Conservation (phyloP, 2,329 filamentous ascomycete species). For the Periconia macrospinosa region DNA sequence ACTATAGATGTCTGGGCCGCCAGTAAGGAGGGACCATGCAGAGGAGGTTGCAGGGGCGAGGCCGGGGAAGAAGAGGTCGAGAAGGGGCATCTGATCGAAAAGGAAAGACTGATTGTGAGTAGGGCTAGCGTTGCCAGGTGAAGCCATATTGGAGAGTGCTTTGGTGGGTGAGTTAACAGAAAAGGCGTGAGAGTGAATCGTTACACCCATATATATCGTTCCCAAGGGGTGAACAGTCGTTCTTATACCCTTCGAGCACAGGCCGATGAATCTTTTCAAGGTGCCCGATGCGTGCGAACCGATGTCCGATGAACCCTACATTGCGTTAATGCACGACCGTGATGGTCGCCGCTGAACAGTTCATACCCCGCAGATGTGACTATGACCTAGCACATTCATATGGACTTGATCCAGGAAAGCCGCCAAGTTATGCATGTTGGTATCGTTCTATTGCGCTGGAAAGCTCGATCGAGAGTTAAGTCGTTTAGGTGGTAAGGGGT, state of each 20-base stretch:
- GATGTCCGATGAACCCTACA: constrained; percentile 3
- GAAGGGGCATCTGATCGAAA: constrained; percentile 8
- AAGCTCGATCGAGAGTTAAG: too few relatives aligned
- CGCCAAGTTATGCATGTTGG: too few relatives aligned
- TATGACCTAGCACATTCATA: too few relatives aligned
- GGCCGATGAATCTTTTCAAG: not conserved
- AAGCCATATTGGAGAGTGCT: constrained; percentile 12
- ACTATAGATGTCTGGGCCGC: constrained; percentile 9
- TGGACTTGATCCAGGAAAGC: too few relatives aligned
- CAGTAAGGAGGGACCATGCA: constrained; percentile 9
- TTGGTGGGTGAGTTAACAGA: constrained; percentile 1
- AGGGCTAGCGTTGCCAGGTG: constrained; percentile 6
- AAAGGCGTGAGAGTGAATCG: constrained; percentile 1
- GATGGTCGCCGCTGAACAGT: not conserved
- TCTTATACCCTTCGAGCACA: constrained; percentile 7
- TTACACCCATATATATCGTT: not conserved
- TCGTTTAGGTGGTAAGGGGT: too few relatives aligned
- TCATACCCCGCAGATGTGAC: too few relatives aligned
- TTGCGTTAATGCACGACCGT: constrained; percentile 4
- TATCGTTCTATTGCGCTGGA: too few relatives aligned
- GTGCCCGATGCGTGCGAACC: not conserved
- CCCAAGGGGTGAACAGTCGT: constrained; percentile 2
- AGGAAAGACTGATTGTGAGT: constrained; percentile 8
- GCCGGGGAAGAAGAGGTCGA: constrained; percentile 12
- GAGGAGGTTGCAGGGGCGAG: constrained; percentile 9